Conservation (phyloP, 2,329 filamentous ascomycete species). For the Amylocarpus encephaloides region DNA sequence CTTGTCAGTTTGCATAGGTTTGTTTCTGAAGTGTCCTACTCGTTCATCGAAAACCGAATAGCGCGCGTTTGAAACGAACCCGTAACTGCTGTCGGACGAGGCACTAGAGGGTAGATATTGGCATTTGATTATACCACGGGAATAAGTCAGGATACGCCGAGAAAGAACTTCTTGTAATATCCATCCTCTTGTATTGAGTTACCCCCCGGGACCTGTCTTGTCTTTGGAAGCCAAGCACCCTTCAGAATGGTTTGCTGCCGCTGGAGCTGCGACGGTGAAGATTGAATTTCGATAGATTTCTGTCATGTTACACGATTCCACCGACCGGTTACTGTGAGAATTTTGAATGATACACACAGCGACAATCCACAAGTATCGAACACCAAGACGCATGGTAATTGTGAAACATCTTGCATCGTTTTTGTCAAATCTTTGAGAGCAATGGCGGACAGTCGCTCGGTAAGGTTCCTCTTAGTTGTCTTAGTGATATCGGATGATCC, state of each 20-base stretch:
- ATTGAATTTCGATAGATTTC: constrained; percentile 4
- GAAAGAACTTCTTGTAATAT: too few species aligned
- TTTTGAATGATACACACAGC: neutral
- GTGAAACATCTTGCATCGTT: neutral
- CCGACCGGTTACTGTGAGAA: neutral
- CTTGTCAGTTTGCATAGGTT: neutral
- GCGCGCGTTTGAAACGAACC: too few species aligned
- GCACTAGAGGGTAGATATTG: too few species aligned
- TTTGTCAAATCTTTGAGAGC: too few species aligned
- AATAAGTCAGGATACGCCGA: too few species aligned
- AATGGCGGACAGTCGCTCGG: too few species aligned
- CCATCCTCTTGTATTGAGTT: too few species aligned
- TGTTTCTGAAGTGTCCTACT: neutral
- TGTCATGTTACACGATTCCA: neutral
- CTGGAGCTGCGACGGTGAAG: constrained; percentile 5
- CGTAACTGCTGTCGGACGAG: too few species aligned
- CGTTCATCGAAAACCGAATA: neutral
- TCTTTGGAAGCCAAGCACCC: neutral
- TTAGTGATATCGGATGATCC: too few species aligned
- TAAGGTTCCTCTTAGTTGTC: too few species aligned
- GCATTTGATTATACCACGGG: too few species aligned
- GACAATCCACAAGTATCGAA: neutral
- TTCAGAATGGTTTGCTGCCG: neutral
- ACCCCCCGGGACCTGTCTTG: too few species aligned
- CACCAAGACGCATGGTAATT: neutral